A percentile compares a stretch with the other conserved stretches of the same genome.
Evolutionary conservation across 768 basidiomycete genomes (phyloP).

Genomic region (Cystofilobasidium ferigula): DNA sequence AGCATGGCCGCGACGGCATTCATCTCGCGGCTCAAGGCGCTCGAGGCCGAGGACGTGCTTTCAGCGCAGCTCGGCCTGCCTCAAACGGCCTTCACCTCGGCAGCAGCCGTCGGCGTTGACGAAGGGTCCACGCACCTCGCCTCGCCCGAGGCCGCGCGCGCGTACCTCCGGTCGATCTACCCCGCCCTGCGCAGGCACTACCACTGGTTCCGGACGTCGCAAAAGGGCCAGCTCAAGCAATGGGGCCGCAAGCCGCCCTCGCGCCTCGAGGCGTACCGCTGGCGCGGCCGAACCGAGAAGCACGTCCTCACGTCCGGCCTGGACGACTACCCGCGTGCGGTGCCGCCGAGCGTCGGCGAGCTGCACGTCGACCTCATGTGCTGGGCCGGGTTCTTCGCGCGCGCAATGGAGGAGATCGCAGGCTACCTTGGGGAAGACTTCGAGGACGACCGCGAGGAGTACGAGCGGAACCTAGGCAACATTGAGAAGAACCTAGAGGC

Average conservation of each 20-base stretch:
- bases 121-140: constrained; percentile 42
- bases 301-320: constrained; percentile 79
- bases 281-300: constrained; percentile 75
- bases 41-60: constrained; percentile 45
- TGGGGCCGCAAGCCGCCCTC: constrained; percentile 55
- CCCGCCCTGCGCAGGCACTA: constrained; percentile 76
- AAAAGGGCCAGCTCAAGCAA: constrained; percentile 85
- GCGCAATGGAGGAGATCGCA: constrained; percentile 85
- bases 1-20: constrained; percentile 87
- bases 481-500: constrained; percentile 80
- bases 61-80: constrained; percentile 48
- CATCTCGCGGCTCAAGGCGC: constrained; percentile 56
- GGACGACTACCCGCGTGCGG: constrained; percentile 88
- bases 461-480: constrained; percentile 62
- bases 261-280: constrained; percentile 81
- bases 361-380: constrained; percentile 84
- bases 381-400: constrained; percentile 93
- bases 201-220: constrained; percentile 90
- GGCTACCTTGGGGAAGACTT: constrained; percentile 61
- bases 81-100: constrained; percentile 10
- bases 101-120: constrained; percentile 6
- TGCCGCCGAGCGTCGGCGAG: constrained; percentile 73
- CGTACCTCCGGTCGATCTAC: constrained; percentile 72
- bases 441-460: constrained; percentile 67
- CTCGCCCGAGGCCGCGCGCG: constrained; percentile 51